Percentiles rank a stretch among this genome's conserved stretches.
phyloP scores from a whole-genome alignment of 805 yeast genomes.

The Zygotorulaspora chibaensis region DNA sequence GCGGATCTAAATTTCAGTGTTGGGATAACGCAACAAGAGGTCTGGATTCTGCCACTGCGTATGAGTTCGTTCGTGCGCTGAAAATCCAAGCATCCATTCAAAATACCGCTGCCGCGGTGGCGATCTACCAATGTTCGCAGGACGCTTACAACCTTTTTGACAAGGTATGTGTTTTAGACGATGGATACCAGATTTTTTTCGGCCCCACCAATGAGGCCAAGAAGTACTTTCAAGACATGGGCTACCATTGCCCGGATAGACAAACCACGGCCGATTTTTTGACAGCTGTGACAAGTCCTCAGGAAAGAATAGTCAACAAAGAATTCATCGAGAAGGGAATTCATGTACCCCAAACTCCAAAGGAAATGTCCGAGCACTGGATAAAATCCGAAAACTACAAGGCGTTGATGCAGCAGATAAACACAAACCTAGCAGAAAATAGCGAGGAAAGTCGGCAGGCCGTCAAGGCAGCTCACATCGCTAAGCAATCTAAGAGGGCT shows the following conservation, averaged over 20 bases:
- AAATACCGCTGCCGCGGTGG: slow-evolving; percentile 55
- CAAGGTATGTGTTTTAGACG: slow-evolving; percentile 55
- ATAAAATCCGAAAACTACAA: slow-evolving; percentile 43
- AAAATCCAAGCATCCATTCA: slow-evolving; percentile 55
- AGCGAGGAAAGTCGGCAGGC: slow-evolving; percentile 19
- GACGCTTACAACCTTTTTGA: slow-evolving; percentile 62
- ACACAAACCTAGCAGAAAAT: slow-evolving; percentile 34
- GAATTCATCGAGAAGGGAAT: slow-evolving; percentile 42
- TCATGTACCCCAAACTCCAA: slow-evolving; percentile 56
- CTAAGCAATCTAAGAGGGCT: slow-evolving; percentile 48
- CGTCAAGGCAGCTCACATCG: slow-evolving; percentile 42
- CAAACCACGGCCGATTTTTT: slow-evolving; percentile 70
- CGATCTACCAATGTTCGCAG: slow-evolving; percentile 67
- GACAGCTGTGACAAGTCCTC: slow-evolving; percentile 65
- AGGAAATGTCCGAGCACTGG: slow-evolving; percentile 62
- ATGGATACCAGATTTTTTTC: slow-evolving; percentile 58
- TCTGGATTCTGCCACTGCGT: slow-evolving; percentile 77
- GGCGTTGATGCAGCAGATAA: slow-evolving; percentile 44
- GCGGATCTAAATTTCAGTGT: slow-evolving; percentile 60
- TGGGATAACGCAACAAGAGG: slow-evolving; percentile 88
- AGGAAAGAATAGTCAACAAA: slow-evolving; percentile 43
- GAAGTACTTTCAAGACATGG: slow-evolving; percentile 58
- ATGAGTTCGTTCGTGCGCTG: slow-evolving; percentile 65
- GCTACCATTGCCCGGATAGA: slow-evolving; percentile 57
- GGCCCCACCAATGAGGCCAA: slow-evolving; percentile 57